Conservation (phyloP, 129 eudicot genomes). For the Flaveria ramosissima region DNA sequence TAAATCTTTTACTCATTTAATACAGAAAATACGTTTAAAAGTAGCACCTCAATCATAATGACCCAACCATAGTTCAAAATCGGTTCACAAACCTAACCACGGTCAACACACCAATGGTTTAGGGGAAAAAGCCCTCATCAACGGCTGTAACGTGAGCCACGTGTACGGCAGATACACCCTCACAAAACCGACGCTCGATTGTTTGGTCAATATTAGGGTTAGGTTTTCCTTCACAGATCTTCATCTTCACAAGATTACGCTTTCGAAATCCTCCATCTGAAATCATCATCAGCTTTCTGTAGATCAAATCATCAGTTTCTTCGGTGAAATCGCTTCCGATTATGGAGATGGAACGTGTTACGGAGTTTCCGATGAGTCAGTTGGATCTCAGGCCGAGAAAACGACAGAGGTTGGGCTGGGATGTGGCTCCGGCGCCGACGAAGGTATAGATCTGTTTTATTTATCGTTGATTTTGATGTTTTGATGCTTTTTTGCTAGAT, state of each 20-base stretch:
- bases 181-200: conserved; percentile 31
- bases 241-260: not conserved
- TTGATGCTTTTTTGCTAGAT: conserved; percentile 35
- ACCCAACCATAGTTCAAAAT: conserved; percentile 21
- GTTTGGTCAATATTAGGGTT: conserved; percentile 53
- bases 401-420: conserved; percentile 89
- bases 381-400: conserved; percentile 81
- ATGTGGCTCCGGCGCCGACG: conserved; percentile 63
- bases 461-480: not conserved
- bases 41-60: conserved; percentile 4
- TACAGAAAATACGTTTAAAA: not conserved
- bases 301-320: not conserved
- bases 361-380: conserved; percentile 70
- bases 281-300: not conserved
- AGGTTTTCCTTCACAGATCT: conserved; percentile 28
- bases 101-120: conserved; percentile 21
- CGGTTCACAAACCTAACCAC: conserved; percentile 12
- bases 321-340: not conserved
- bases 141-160: conserved; percentile 33
- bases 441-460: conserved; percentile 49
- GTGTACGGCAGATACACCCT: conserved; percentile 57
- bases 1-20: too few species aligned
- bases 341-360: conserved; percentile 94
- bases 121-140: conserved; percentile 16
- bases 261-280: not conserved